Evolutionary conservation across 768 basidiomycete species (phyloP).

Genomic region (Amanita polypyramis): DNA sequence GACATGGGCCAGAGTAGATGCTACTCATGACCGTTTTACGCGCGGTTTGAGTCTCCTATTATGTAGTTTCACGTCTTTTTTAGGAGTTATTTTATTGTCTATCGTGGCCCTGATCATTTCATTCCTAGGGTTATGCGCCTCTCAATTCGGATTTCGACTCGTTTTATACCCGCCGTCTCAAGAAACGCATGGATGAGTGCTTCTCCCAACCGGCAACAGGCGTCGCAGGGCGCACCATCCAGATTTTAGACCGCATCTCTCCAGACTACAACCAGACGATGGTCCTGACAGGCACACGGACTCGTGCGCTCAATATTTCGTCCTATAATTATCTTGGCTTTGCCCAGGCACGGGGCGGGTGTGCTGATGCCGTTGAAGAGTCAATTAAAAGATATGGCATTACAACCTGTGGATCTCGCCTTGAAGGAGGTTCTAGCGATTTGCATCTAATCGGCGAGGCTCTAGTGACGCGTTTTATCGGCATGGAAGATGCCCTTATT

Average conservation of each 20-base stretch:
- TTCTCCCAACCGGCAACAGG: slow-evolving; percentile 90
- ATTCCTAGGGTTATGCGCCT: slow-evolving; percentile 81
- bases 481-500: slow-evolving; percentile 83
- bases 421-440: slow-evolving; percentile 82
- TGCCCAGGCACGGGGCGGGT: slow-evolving; percentile 85
- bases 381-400: slow-evolving; percentile 74
- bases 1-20: not conserved
- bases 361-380: slow-evolving; percentile 90
- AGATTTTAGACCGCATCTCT: slow-evolving; percentile 75
- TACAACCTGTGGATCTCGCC: slow-evolving; percentile 62
- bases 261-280: slow-evolving; percentile 75
- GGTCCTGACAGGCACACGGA: slow-evolving; percentile 64
- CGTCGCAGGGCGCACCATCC: slow-evolving; percentile 89
- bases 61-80: slow-evolving; percentile 1
- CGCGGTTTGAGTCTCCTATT: too few species aligned
- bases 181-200: slow-evolving; percentile 90
- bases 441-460: slow-evolving; percentile 74
- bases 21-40: not conserved
- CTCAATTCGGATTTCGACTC: slow-evolving; percentile 98
- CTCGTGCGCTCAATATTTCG: slow-evolving; percentile 90
- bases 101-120: slow-evolving; percentile 7
- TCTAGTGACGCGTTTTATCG: slow-evolving; percentile 83
- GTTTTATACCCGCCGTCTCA: slow-evolving; percentile 95
- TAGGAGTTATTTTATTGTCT: slow-evolving; percentile 7
- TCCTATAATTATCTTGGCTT: slow-evolving; percentile 99